phyloP scores from a whole-genome alignment of 306 rosid species.

The Heteromeles arbutifolia region DNA sequence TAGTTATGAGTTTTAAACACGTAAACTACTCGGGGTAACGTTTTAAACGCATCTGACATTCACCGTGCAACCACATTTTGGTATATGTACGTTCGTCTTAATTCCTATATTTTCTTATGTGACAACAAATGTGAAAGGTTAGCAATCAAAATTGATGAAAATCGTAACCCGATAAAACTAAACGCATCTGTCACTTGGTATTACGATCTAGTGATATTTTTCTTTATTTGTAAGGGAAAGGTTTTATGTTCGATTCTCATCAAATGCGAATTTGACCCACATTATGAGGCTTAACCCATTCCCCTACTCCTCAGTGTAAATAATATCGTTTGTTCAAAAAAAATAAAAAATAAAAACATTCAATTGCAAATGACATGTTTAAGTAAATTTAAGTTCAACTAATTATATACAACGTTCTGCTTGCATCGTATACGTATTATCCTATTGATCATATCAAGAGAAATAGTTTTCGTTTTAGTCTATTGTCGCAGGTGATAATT shows the following conservation, averaged over 20 bases:
- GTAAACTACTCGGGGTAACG: background rate
- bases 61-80: background rate
- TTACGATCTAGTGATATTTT: fast-evolving
- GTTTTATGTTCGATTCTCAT: too few species aligned
- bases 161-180: background rate
- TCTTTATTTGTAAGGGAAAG: too few species aligned
- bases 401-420: too few species aligned
- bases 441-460: background rate
- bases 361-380: background rate
- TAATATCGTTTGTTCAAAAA: too few species aligned
- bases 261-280: too few species aligned
- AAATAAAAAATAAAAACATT: too few species aligned
- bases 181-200: background rate
- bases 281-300: too few species aligned
- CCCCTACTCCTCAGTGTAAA: too few species aligned
- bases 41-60: background rate
- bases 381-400: background rate
- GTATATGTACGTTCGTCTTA: background rate
- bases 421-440: background rate
- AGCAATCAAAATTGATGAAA: background rate
- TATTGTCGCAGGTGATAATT: too few species aligned
- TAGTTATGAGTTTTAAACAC: slow-evolving; percentile 4
- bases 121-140: too few species aligned
- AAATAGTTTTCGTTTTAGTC: too few species aligned
- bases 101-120: background rate